Evolutionary conservation across 2,329 filamentous ascomycete genomes (phyloP), one percentile per base, ranked within the genome.

Genomic region (Fusarium chaquense): DNA sequence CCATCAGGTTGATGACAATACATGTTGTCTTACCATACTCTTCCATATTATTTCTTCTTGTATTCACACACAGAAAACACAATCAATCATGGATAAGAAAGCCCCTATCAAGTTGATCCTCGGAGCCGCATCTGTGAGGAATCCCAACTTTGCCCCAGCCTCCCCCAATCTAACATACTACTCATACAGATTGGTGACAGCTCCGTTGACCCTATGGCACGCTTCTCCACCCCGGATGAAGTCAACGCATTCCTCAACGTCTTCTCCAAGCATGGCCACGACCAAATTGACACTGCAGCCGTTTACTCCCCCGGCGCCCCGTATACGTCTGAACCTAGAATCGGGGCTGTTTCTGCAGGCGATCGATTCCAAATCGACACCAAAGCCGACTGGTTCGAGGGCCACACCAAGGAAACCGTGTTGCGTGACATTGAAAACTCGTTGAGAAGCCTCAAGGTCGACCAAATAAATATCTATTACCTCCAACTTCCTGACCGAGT

Each of bases 321-420:
- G 1, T 73, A 72, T 7, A 72, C 63, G 3, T 76, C 73, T 0
- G 81, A 82, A 67, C 69, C 69, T 4, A 72, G 75, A 8, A 67
- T 81, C 3, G 80, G 75, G 1, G 68, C 58, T 6, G 75, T 63
- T 32, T 65, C 49, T 4, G 78, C 76, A 0, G 76, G 73, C 1
- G 67, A 75, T 6, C 62, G 69, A 4, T 80, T 81, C 53, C 58
- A 43, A 2, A 76, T 82, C n/a, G 75, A 80, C 57, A 80, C 79
- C 18, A 82, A 82, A 62, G 75, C 80, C n/a, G 26, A 44, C 7
- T 75, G 62, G 9, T 72, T 74, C 2, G 77, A 77, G 3, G 60
- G 61, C 7, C 79, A 81, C 54, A 62, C 60, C 11, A 73, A 73
- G 10, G 65, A 64, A 15, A 75, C 76, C 1, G 62, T 82, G 24